Percentiles rank a stretch among this genome's conserved stretches.
Evolutionary conservation across 139 green algal species (phyloP).

Genomic region (Pleodorina starrii): DNA sequence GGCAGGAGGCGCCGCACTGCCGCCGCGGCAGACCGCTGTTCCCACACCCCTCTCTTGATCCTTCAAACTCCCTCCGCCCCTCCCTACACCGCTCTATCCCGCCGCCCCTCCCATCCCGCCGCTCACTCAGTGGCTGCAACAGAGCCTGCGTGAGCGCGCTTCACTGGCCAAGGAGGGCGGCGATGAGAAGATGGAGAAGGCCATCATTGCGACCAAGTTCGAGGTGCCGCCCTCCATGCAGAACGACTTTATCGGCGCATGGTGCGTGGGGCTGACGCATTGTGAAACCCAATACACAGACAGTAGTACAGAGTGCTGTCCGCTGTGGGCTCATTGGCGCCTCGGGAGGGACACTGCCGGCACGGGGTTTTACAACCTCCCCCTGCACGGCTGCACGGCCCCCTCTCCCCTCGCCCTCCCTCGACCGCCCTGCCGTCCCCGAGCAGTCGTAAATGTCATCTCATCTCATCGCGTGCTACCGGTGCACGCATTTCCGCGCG

Average conservation of each 20-base stretch:
- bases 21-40: background rate
- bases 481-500: no score
- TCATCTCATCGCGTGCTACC: no score
- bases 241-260: conserved; percentile 21
- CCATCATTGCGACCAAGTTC: conserved; percentile 45
- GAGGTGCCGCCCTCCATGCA: conserved; percentile 28
- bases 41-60: background rate
- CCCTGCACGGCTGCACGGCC: background rate
- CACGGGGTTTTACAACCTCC: background rate
- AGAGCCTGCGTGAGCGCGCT: background rate
- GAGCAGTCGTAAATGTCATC: no score
- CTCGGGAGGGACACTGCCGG: background rate
- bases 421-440: no score
- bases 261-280: background rate
- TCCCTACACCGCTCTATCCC: background rate
- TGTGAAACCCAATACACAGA: background rate
- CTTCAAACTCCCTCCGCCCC: background rate
- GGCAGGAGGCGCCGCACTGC: no score
- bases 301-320: background rate
- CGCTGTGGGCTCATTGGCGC: background rate
- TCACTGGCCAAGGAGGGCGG: background rate
- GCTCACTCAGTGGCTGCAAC: background rate
- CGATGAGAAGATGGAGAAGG: background rate
- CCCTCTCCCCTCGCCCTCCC: background rate
- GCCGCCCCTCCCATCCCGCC: background rate